Conservation (phyloP, 2,329 filamentous ascomycete genomes). For the Beauveria caledonica region DNA sequence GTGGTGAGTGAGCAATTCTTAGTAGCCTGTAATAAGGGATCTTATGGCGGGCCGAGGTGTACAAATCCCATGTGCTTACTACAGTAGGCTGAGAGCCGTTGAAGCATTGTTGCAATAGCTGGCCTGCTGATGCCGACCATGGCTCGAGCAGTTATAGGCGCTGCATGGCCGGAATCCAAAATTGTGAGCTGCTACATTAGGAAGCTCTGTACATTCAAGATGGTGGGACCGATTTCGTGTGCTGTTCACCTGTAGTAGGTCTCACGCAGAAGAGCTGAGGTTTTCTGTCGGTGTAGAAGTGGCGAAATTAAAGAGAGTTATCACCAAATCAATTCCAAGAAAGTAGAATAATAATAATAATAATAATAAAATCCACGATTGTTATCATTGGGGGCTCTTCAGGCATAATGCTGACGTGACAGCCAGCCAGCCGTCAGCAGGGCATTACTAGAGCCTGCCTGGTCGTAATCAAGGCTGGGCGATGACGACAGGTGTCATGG, state of each 20-base stretch:
- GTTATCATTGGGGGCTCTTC: not conserved
- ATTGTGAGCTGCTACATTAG: not conserved
- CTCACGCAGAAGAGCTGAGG: too few relatives aligned
- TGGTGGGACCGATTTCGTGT: not conserved
- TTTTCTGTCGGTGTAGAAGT: not conserved
- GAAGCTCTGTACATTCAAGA: not conserved
- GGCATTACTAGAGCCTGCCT: not conserved
- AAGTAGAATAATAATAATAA: too few relatives aligned
- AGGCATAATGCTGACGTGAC: not conserved
- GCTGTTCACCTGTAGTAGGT: not conserved
- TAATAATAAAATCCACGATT: too few relatives aligned
- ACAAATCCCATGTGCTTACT: too few relatives aligned
- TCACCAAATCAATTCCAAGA: too few relatives aligned
- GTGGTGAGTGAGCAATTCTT: not conserved
- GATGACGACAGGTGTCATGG: conserved; percentile 10
- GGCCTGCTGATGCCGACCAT: not conserved
- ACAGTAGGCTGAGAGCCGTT: too few relatives aligned
- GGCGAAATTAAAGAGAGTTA: not conserved
- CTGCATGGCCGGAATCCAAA: not conserved
- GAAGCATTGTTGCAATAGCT: not conserved
- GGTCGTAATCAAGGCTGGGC: conserved; percentile 6
- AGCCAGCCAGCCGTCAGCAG: not conserved
- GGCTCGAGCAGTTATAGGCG: too few relatives aligned
- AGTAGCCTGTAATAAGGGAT: not conserved
- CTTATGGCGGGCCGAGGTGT: not conserved